phyloP scores from a whole-genome alignment of 75 land plant genomes.

The Larix kaempferi region DNA sequence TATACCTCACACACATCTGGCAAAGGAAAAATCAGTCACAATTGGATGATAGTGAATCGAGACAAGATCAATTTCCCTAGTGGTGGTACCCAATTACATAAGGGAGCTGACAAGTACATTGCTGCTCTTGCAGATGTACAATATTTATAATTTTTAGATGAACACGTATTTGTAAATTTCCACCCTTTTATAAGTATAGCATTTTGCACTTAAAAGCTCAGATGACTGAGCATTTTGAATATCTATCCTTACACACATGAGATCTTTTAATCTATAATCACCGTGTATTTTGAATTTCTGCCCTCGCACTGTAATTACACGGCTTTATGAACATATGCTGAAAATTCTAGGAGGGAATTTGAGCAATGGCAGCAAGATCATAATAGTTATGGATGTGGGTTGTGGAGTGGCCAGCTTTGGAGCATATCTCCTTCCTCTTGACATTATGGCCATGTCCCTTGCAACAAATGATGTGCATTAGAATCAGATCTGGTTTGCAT shows the following conservation, averaged over 20 bases:
- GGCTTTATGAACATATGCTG: constrained; percentile 56
- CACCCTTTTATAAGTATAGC: background rate
- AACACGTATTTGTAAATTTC: background rate
- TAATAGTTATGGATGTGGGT: constrained; percentile 84
- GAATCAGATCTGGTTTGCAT: constrained; percentile 90
- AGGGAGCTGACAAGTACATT: constrained; percentile 90
- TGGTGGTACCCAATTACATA: constrained; percentile 93
- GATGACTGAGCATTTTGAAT: background rate
- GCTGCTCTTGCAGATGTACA: constrained; percentile 75
- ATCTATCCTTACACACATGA: background rate
- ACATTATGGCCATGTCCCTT: constrained; percentile 77
- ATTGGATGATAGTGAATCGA: constrained; percentile 89
- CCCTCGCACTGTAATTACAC: too few species aligned
- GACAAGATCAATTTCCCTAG: constrained; percentile 88
- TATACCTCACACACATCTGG: constrained; percentile 87
- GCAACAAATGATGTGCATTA: constrained; percentile 93
- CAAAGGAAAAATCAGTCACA: constrained; percentile 87
- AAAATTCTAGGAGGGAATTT: constrained; percentile 52
- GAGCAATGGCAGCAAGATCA: constrained; percentile 61
- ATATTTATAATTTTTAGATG: background rate
- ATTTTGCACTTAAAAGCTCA: background rate
- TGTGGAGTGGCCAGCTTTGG: constrained; percentile 98
- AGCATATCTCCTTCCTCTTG: constrained; percentile 64
- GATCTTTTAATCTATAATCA: too few species aligned
- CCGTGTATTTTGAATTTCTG: too few species aligned